phyloP scores from a whole-genome alignment of 805 yeast species.

The Ogataea pilisensis region DNA sequence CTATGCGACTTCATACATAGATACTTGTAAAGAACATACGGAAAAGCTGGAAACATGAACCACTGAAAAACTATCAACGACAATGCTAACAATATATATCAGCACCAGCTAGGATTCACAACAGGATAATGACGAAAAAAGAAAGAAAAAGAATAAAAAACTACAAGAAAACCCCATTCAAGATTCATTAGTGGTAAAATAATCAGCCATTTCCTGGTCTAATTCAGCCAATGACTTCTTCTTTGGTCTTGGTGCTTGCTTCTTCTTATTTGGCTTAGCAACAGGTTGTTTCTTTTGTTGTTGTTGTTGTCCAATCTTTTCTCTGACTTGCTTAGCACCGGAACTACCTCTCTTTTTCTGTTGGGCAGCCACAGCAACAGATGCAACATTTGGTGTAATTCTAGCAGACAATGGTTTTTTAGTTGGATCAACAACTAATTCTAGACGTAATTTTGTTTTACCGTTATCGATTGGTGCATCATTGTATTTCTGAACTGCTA shows the following conservation, averaged over 20 bases:
- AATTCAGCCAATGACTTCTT: constrained; percentile 85
- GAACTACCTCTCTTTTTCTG: constrained; percentile 14
- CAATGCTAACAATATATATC: too few relatives aligned
- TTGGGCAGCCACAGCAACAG: constrained; percentile 4
- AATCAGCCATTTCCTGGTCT: constrained; percentile 98
- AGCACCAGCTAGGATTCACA: too few relatives aligned
- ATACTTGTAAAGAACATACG: too few relatives aligned
- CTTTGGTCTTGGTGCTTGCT: constrained; percentile 35
- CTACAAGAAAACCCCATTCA: too few relatives aligned
- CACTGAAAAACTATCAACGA: too few relatives aligned
- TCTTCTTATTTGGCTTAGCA: constrained; percentile 18
- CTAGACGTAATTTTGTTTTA: constrained; percentile 66
- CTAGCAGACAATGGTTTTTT: constrained; percentile 71
- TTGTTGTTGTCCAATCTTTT: constrained; percentile 30
- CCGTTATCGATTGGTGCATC: constrained; percentile 95
- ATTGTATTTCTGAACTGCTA: constrained; percentile 79
- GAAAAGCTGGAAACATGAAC: too few relatives aligned
- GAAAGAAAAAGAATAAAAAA: not conserved
- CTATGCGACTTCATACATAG: too few relatives aligned
- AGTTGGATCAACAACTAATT: constrained; percentile 81
- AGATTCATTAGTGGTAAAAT: constrained; percentile 57
- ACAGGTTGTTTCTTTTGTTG: constrained; percentile 29
- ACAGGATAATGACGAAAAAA: too few relatives aligned
- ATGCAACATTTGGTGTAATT: constrained; percentile 47
- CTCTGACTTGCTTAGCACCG: constrained; percentile 6